Conservation (phyloP, 768 basidiomycete genomes). For the Collybia nuda region DNA sequence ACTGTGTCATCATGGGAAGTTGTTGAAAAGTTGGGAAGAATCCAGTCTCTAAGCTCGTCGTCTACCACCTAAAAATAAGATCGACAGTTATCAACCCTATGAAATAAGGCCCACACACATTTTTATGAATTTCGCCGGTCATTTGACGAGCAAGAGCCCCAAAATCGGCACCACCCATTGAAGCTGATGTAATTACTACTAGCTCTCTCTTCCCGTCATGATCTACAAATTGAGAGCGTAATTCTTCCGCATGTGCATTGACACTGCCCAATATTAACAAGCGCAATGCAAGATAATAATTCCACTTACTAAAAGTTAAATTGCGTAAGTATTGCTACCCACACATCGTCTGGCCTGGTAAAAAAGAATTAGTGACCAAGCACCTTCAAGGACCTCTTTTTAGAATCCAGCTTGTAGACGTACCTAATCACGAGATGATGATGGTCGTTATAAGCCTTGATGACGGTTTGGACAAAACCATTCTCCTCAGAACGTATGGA, state of each 20-base stretch:
- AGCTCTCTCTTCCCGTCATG: conserved; percentile 23
- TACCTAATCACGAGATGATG: conserved; percentile 38
- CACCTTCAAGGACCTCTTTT: too few relatives aligned
- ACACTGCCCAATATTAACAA: conserved; percentile 17
- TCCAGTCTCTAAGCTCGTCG: conserved; percentile 33
- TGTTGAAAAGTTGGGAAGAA: conserved; percentile 43
- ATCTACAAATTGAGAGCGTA: conserved; percentile 28
- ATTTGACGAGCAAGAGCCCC: conserved; percentile 22
- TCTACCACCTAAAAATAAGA: conserved; percentile 11
- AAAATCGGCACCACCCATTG: conserved; percentile 18
- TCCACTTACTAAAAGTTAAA: conserved; percentile 32
- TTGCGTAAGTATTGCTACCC: conserved; percentile 42
- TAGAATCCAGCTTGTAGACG: background rate
- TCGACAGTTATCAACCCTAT: too few relatives aligned
- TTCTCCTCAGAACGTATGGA: conserved; percentile 13
- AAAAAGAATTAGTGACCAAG: background rate
- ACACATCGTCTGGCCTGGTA: conserved; percentile 45
- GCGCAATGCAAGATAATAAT: background rate
- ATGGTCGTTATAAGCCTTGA: conserved; percentile 32
- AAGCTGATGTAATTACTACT: conserved; percentile 10
- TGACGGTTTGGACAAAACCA: conserved; percentile 32
- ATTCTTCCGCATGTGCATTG: conserved; percentile 30
- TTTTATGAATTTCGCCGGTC: conserved; percentile 19
- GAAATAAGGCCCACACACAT: conserved; percentile 13
- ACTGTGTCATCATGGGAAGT: conserved; percentile 38